Percentiles rank a stretch among this genome's conserved stretches.
Evolutionary conservation across 2,329 filamentous ascomycete species (phyloP).

Genomic region (Aspergillus sclerotialis): DNA sequence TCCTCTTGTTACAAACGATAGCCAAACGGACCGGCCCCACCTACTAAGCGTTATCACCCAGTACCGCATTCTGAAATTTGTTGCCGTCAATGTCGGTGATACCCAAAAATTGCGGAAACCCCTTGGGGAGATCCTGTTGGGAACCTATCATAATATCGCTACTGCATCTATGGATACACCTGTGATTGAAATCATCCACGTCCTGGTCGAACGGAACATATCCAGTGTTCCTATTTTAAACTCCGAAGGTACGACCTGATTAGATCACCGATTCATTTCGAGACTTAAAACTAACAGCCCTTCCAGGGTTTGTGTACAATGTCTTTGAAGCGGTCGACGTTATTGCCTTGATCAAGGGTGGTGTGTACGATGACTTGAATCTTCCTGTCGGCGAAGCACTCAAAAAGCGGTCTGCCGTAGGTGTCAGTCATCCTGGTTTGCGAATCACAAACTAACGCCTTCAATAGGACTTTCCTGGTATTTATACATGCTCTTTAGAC

Average conservation of each 20-base stretch:
- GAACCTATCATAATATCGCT: constrained; percentile 72
- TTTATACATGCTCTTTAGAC: constrained; percentile 89
- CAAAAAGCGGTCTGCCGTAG: constrained; percentile 70
- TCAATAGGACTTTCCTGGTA: constrained; percentile 75
- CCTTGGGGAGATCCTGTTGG: constrained; percentile 73
- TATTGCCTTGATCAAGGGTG: constrained; percentile 89
- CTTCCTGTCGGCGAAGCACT: constrained; percentile 83
- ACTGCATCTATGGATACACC: constrained; percentile 84
- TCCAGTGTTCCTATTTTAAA: constrained; percentile 93
- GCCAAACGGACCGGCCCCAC: constrained; percentile 85
- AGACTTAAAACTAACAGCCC: not conserved
- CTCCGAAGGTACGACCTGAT: constrained; percentile 47
- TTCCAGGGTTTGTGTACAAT: constrained; percentile 66
- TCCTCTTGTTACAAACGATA: constrained; percentile 85
- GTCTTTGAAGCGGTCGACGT: constrained; percentile 98
- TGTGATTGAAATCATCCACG: constrained; percentile 89
- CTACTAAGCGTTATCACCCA: constrained; percentile 97
- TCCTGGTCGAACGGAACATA: constrained; percentile 88
- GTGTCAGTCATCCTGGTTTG: constrained; percentile 13
- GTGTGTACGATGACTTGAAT: constrained; percentile 82
- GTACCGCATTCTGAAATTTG: constrained; percentile 97
- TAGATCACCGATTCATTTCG: not conserved
- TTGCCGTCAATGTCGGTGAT: constrained; percentile 87
- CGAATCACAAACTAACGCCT: constrained; percentile 4
- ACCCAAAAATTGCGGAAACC: constrained; percentile 85